Percentiles rank a stretch among this genome's conserved stretches.
Evolutionary conservation across 192 early-diverging fungal species (phyloP).

Genomic region (Linderina pennispora): DNA sequence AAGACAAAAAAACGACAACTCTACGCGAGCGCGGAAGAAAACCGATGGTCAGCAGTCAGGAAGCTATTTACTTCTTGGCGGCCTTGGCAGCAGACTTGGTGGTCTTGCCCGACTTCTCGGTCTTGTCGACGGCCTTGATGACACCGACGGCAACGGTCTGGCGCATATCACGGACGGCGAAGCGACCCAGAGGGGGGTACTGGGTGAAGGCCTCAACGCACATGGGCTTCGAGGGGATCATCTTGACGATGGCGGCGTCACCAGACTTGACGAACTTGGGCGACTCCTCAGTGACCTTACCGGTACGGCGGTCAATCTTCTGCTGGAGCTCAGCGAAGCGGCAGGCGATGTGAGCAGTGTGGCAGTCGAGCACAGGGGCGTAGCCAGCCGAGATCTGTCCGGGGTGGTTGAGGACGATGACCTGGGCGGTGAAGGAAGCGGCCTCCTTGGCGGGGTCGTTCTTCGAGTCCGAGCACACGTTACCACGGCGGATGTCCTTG

Average conservation of each 20-base stretch:
- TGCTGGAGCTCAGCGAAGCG: conserved; percentile 85
- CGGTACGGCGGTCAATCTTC: conserved; percentile 96
- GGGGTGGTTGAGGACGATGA: conserved; percentile 95
- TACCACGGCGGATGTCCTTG: conserved; percentile 96
- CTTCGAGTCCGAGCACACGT: conserved; percentile 95
- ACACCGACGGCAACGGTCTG: conserved; percentile 97
- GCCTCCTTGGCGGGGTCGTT: conserved; percentile 93
- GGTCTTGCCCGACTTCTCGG: conserved; percentile 62
- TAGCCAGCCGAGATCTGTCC: conserved; percentile 93
- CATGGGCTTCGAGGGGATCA: conserved; percentile 94
- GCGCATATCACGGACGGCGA: conserved; percentile 97
- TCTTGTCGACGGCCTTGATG: conserved; percentile 88
- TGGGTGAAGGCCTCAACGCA: conserved; percentile 91
- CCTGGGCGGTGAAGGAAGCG: conserved; percentile 89
- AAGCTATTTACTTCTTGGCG: conserved; percentile 65
- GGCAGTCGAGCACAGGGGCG: conserved; percentile 92
- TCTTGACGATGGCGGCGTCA: conserved; percentile 92
- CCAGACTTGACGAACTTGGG: conserved; percentile 96
- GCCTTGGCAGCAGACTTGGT: conserved; percentile 75
- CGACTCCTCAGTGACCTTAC: conserved; percentile 85
- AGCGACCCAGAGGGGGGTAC: conserved; percentile 93
- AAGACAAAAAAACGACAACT: not conserved
- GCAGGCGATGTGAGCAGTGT: conserved; percentile 97
- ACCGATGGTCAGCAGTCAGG: not conserved
- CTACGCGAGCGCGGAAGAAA: not conserved